Evolutionary conservation across 202 grass and related monocot species (phyloP).

Genomic region (Sporobolus alterniflorus): DNA sequence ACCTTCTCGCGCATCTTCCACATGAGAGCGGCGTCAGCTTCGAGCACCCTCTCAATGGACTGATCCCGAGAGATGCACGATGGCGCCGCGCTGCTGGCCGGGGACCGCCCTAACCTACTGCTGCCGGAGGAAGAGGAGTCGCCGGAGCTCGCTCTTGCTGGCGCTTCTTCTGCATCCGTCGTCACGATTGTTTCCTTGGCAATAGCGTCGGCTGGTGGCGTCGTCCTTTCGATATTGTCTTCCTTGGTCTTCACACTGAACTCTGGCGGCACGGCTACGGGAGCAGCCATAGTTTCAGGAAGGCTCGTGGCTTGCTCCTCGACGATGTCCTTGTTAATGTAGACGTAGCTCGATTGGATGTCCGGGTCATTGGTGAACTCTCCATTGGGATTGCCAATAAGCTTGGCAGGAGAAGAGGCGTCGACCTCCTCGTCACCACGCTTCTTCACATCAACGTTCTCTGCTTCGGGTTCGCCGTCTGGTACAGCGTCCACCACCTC

Average conservation of each 20-base stretch:
- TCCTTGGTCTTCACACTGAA: neutral
- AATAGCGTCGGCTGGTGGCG: neutral
- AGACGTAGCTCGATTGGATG: conserved; percentile 43
- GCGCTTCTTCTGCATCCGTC: conserved; percentile 36
- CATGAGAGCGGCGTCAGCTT: conserved; percentile 38
- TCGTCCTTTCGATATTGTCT: neutral
- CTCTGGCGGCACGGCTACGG: too few relatives aligned
- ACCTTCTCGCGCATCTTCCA: conserved; percentile 65
- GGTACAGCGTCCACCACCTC: neutral
- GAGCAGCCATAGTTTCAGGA: neutral
- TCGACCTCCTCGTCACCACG: conserved; percentile 14
- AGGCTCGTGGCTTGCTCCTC: neutral
- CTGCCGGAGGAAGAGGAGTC: conserved; percentile 42
- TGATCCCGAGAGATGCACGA: conserved; percentile 41
- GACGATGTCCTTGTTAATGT: conserved; percentile 30
- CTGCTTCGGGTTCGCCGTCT: neutral
- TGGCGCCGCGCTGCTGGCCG: conserved; percentile 35
- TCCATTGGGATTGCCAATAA: neutral
- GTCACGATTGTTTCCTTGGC: neutral
- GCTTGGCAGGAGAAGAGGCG: conserved; percentile 5
- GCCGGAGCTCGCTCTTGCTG: conserved; percentile 43
- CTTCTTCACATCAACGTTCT: neutral
- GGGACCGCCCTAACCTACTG: conserved; percentile 39
- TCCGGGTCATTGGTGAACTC: conserved; percentile 49
- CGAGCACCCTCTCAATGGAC: conserved; percentile 60